A percentile compares a stretch with the other conserved stretches of the same genome.
phyloP scores from a whole-genome alignment of 1,284 basidiomycete species.

The Apiotrichum brassicae region DNA sequence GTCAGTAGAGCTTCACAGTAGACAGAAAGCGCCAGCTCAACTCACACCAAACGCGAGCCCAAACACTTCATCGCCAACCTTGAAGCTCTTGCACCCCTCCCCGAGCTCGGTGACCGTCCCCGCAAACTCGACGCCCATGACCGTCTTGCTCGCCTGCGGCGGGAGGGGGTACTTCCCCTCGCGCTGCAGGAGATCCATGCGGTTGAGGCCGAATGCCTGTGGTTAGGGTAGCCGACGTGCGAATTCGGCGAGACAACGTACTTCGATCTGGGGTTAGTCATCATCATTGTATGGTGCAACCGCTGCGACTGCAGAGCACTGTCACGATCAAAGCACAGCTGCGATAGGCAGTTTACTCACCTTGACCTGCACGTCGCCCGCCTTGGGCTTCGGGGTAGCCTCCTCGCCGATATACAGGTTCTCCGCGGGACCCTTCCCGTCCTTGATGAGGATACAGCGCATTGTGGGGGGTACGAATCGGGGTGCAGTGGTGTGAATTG shows the following conservation, averaged over 20 bases:
- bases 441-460: conserved; percentile 77
- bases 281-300: no score
- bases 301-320: no score
- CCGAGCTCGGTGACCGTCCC: conserved; percentile 63
- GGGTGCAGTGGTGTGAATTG: background rate
- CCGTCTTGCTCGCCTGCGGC: conserved; percentile 60
- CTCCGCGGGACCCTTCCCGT: conserved; percentile 67
- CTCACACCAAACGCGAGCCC: conserved; percentile 66
- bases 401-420: conserved; percentile 72
- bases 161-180: conserved; percentile 74
- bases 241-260: no score
- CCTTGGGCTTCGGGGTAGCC: conserved; percentile 52
- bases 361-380: conserved; percentile 69
- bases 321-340: no score
- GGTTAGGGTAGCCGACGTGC: background rate
- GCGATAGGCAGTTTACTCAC: conserved; percentile 43
- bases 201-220: conserved; percentile 73
- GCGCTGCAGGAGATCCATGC: conserved; percentile 73
- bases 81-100: conserved; percentile 54
- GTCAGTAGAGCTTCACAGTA: conserved; percentile 1
- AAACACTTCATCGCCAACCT: conserved; percentile 75
- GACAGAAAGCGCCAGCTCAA: conserved; percentile 2
- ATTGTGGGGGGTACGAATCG: conserved; percentile 49
- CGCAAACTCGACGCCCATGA: conserved; percentile 89
- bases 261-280: conserved; percentile 25